A percentile compares a stretch with the other conserved stretches of the same genome.
These are phyloP conservation scores for Trichosporon inkin DNA, from an alignment of 1,284 basidiomycete genomes.

Conservation along the genomic window DNA sequence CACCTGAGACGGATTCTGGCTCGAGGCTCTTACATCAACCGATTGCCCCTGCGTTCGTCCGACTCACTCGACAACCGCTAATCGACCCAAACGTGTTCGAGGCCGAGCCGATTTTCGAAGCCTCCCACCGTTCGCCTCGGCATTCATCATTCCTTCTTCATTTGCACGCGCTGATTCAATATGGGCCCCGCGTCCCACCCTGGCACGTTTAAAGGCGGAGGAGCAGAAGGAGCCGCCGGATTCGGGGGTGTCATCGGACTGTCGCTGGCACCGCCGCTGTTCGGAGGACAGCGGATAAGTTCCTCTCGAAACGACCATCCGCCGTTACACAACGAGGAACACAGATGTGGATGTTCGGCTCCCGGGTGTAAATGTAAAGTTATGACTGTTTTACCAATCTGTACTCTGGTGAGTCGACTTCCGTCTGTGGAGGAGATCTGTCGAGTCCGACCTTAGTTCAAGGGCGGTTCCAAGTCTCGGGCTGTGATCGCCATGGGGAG, in stretches of 20 bases:
- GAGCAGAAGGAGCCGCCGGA: background rate
- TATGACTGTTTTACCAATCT: slow-evolving; percentile 20
- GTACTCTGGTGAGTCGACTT: slow-evolving; percentile 20
- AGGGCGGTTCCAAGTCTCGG: too few relatives aligned
- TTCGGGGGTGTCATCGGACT: background rate
- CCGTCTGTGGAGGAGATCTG: background rate
- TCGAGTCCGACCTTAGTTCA: too few relatives aligned
- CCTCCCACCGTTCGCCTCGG: background rate
- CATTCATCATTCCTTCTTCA: background rate
- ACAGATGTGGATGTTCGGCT: slow-evolving; percentile 20
- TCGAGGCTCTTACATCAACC: too few relatives aligned
- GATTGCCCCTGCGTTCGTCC: background rate
- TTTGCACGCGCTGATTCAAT: background rate
- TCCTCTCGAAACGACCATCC: background rate
- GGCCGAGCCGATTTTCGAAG: background rate
- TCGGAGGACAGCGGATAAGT: slow-evolving; percentile 2
- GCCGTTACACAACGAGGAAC: slow-evolving; percentile 16
- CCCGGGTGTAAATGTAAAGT: slow-evolving; percentile 27
- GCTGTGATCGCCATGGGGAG: too few relatives aligned
- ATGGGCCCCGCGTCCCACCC: slow-evolving; percentile 7
- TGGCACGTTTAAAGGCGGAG: slow-evolving; percentile 3
- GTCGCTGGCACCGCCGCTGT: background rate
- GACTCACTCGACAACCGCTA: too few relatives aligned
- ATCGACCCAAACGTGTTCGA: too few relatives aligned
- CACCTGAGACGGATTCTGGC: too few relatives aligned